A percentile compares a stretch with the other conserved stretches of the same genome.
Conservation (phyloP, 805 yeast species). For the Tetrapisispora fleetii region DNA sequence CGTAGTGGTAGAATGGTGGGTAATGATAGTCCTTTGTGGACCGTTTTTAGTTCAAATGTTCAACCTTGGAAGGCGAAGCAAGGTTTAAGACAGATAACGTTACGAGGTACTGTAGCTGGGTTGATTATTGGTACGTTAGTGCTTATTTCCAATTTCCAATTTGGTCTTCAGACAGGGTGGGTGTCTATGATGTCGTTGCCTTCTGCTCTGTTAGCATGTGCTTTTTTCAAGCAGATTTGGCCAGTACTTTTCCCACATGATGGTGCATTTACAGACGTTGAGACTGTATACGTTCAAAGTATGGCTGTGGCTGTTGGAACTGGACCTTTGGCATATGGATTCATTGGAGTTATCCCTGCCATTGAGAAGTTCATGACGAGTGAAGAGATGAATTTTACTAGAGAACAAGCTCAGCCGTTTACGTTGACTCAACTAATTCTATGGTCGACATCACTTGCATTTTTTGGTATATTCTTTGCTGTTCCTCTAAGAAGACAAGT, state of each 20-base stretch:
- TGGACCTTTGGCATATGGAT: conserved; percentile 90
- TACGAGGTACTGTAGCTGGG: conserved; percentile 68
- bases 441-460: conserved; percentile 84
- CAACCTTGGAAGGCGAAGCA: conserved; percentile 40
- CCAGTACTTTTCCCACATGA: conserved; percentile 23
- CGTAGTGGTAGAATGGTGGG: neutral
- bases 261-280: conserved; percentile 71
- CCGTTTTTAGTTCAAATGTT: no score
- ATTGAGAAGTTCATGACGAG: conserved; percentile 75
- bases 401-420: conserved; percentile 28
- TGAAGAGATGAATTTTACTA: conserved; percentile 60
- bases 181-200: conserved; percentile 98
- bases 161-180: conserved; percentile 97
- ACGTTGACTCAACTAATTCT: conserved; percentile 46
- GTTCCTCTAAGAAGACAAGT: conserved; percentile 81
- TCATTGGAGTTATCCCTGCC: conserved; percentile 94
- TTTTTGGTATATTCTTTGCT: conserved; percentile 94
- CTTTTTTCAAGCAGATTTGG: conserved; percentile 57
- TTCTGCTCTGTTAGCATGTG: conserved; percentile 78
- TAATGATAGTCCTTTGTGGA: neutral
- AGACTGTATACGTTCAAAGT: conserved; percentile 85
- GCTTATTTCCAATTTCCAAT: conserved; percentile 83
- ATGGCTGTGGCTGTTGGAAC: conserved; percentile 96
- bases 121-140: conserved; percentile 79
- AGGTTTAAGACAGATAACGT: conserved; percentile 53